These are phyloP conservation scores for Flammula alnicola DNA, from an alignment of 1,284 basidiomycete genomes.

Conservation along the genomic window DNA sequence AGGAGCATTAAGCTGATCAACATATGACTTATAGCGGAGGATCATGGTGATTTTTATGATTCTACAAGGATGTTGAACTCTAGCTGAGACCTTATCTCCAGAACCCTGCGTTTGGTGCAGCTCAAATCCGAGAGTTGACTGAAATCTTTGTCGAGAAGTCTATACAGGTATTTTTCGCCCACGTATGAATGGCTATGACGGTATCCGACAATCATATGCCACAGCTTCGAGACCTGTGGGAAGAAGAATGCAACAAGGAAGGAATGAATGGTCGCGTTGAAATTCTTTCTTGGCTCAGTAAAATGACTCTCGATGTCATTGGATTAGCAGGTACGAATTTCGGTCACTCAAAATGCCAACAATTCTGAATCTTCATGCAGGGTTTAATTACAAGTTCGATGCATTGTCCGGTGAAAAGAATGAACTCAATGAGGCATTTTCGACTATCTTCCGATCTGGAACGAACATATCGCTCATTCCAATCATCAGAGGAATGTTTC, in stretches of 20 bases:
- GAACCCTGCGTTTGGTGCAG: slow-evolving; percentile 66
- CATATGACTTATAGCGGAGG: slow-evolving; percentile 39
- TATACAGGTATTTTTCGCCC: slow-evolving; percentile 40
- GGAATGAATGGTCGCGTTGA: slow-evolving; percentile 44
- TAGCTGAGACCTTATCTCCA: slow-evolving; percentile 21
- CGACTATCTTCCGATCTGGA: slow-evolving; percentile 41
- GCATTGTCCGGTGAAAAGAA: slow-evolving; percentile 44
- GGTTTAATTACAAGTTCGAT: slow-evolving; percentile 74
- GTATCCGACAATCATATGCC: neutral
- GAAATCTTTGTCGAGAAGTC: slow-evolving; percentile 61
- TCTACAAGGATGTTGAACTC: neutral
- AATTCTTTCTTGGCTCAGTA: slow-evolving; percentile 57
- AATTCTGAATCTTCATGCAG: slow-evolving; percentile 34
- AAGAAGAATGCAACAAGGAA: slow-evolving; percentile 33
- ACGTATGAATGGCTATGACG: neutral
- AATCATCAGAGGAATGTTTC: slow-evolving; percentile 42
- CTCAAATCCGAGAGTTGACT: slow-evolving; percentile 59
- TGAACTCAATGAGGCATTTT: slow-evolving; percentile 55
- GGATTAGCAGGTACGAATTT: slow-evolving; percentile 57
- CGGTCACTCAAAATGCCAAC: neutral
- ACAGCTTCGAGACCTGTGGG: slow-evolving; percentile 53
- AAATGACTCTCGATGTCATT: slow-evolving; percentile 70
- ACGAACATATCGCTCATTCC: slow-evolving; percentile 31
- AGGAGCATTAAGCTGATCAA: too few species aligned
- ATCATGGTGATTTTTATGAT: slow-evolving; percentile 40